A percentile compares a stretch with the other conserved stretches of the same genome.
These are phyloP conservation scores for Beauveria sp. DNA, from an alignment of 2,329 filamentous ascomycete genomes.

Conservation along the genomic window DNA sequence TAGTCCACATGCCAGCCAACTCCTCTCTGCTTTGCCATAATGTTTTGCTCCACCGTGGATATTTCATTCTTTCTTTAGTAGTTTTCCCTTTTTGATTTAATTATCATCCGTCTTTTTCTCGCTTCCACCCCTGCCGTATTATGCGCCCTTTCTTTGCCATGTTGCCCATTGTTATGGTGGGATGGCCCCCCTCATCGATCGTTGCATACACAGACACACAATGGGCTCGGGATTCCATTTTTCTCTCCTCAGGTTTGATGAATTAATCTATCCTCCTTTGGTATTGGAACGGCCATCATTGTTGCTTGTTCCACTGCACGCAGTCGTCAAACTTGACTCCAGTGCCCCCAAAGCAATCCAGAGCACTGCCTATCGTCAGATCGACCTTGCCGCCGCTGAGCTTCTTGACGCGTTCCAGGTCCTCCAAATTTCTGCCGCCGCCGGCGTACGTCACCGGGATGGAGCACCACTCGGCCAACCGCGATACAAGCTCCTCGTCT, in stretches of 20 bases:
- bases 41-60: neutral
- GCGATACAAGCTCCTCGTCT: conserved; percentile 73
- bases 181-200: neutral
- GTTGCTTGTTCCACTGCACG: conserved; percentile 69
- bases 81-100: neutral
- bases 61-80: neutral
- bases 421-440: conserved; percentile 74
- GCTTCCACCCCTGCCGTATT: neutral
- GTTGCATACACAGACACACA: neutral
- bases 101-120: neutral
- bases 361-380: conserved; percentile 88
- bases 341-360: conserved; percentile 90
- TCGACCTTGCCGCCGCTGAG: conserved; percentile 79
- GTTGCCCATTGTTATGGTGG: neutral
- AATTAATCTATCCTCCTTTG: neutral
- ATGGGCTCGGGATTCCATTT: neutral
- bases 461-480: conserved; percentile 74
- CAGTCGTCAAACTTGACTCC: conserved; percentile 86
- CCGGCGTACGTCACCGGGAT: conserved; percentile 96
- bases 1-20: conserved; percentile 2
- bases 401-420: conserved; percentile 72
- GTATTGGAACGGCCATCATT: neutral
- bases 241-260: neutral
- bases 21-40: neutral
- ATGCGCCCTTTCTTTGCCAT: neutral